Base-by-base conservation (phyloP, 2,329 filamentous ascomycete genomes). In the Colletotrichum sp. region DNA sequence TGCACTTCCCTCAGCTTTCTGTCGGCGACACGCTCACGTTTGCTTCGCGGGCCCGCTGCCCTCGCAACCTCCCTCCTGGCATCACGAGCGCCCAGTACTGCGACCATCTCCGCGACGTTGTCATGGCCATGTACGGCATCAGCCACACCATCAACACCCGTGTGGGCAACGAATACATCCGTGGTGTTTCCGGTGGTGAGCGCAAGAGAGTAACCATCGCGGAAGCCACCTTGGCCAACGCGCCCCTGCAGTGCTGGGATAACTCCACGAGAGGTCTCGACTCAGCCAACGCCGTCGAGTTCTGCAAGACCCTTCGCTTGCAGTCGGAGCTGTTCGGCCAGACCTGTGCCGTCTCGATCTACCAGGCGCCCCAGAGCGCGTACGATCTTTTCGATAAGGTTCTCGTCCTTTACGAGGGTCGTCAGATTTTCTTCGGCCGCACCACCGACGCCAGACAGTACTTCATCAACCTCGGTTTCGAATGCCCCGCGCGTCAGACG, bases 341-440 rank as follows among this genome's bases (percentile, higher is more conserved):
- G 18, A 80, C 81, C 0, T 79, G 79, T 1, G 78, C 79, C 5
- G 81, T 83, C 16, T 80, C 81, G 1, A 80, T 94, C 3, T 94
- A 94, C 71, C 93, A 94, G 80, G 92, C 92, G 1, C 89, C 89
- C 12, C 89, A 91, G 77, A 83, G 85, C 8, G 90, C 90, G 1
- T 92, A 91, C 76, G 90, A 92, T n/a, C 79, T 83, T 38, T 71
- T 94, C 78, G 92, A 94, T 83, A 94, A 94, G 81, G 92, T 92
- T 1, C 84, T 93, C 3, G 86, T 94, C 1, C 87, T 94, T 3
- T 93, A 94, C 80, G 90, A 93, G 77, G 93, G 93, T 7, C 89
- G 90, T 73, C 91, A 93, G 78, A 91, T 93, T 71, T 95, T 90
- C 84, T 95, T 92, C 70, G 93, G 94, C 12, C 87, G 86, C 4